Evolutionary conservation across 1,284 basidiomycete species (phyloP).

Genomic region (Lignosus rhinocerotis): DNA sequence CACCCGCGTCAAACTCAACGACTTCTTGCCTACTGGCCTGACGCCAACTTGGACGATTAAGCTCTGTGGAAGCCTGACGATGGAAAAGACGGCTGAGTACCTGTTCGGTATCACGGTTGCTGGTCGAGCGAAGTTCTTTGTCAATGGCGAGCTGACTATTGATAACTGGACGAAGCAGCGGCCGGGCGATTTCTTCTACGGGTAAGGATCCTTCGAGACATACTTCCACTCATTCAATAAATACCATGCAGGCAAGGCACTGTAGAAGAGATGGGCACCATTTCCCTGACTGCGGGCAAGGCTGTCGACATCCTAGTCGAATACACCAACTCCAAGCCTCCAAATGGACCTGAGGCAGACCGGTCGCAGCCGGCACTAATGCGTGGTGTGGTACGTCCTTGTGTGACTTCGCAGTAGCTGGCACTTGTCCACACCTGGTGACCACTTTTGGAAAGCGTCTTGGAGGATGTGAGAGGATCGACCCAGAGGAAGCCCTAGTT

Average conservation of each 20-base stretch:
- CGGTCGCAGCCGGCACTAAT: conserved; percentile 61
- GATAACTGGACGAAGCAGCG: conserved; percentile 73
- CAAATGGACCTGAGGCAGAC: conserved; percentile 49
- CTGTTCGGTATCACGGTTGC: conserved; percentile 75
- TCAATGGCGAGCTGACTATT: conserved; percentile 61
- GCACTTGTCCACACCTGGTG: not conserved
- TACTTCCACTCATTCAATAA: not conserved
- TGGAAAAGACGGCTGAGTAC: conserved; percentile 52
- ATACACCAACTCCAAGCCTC: conserved; percentile 62
- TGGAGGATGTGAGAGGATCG: conserved; percentile 64
- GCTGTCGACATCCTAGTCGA: conserved; percentile 55
- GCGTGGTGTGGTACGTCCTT: conserved; percentile 59
- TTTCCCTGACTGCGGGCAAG: conserved; percentile 46
- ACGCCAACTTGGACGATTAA: conserved; percentile 65
- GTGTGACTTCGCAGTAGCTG: not conserved
- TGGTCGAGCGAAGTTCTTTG: conserved; percentile 65
- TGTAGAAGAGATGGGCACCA: conserved; percentile 55
- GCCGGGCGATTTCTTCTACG: conserved; percentile 69
- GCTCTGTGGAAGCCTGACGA: conserved; percentile 57
- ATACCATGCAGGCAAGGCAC: conserved; percentile 51
- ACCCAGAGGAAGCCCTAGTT: conserved; percentile 56
- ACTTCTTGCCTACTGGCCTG: conserved; percentile 61
- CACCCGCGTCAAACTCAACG: conserved; percentile 65
- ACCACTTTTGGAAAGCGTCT: conserved; percentile 44
- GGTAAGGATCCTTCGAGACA: conserved; percentile 36